Percentiles rank a stretch among this genome's conserved stretches.
These are phyloP conservation scores for Amaranthus cruentus DNA, from an alignment of 148 eudicot species.

Conservation along the genomic window DNA sequence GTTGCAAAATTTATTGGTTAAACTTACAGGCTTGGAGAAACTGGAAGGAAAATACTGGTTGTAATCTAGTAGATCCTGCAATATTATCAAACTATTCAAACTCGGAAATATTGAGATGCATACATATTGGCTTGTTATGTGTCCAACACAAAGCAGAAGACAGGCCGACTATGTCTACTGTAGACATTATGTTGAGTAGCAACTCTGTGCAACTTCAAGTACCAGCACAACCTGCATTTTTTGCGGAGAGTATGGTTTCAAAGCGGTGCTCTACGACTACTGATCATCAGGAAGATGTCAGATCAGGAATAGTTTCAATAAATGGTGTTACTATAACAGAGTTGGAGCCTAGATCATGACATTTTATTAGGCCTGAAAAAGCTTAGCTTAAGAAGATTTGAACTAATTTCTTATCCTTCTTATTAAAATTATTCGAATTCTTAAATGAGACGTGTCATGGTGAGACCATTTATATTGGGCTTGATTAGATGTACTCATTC, in stretches of 20 bases:
- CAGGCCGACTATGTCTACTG: conserved; percentile 40
- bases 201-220: conserved; percentile 18
- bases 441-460: too few species aligned
- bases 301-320: background rate
- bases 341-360: conserved; percentile 7
- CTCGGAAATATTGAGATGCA: conserved; percentile 34
- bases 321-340: conserved; percentile 8
- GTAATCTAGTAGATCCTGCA: conserved; percentile 15
- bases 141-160: conserved; percentile 30
- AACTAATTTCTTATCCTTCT: too few species aligned
- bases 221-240: conserved; percentile 16
- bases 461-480: too few species aligned
- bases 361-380: too few species aligned
- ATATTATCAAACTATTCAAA: background rate
- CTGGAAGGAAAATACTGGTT: conserved; percentile 10
- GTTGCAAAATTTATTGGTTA: background rate
- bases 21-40: conserved; percentile 7
- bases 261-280: background rate
- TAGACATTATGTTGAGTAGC: conserved; percentile 36
- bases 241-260: background rate
- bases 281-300: background rate
- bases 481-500: too few species aligned
- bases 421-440: too few species aligned
- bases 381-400: too few species aligned
- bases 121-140: conserved; percentile 41